Evolutionary conservation across 2,329 filamentous ascomycete species (phyloP), one percentile per base, ranked within the genome.

Genomic region (Microthyrium microscopicum): DNA sequence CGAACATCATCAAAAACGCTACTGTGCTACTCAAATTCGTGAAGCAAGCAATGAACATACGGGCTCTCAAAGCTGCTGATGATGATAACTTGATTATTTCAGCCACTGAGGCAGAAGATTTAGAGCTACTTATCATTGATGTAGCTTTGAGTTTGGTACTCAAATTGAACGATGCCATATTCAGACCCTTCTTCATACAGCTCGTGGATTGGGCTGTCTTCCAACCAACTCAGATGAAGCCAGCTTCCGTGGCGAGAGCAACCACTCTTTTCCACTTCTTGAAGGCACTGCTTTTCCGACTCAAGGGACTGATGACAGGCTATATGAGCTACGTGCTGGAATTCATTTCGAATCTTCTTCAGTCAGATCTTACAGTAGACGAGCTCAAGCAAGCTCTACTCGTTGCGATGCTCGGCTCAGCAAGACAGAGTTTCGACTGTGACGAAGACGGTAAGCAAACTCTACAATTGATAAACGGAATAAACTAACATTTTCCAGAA

Each of bases 141-240:
- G 72, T 78, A 9, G 71, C 76, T 0, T 69, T 98, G 38, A 80
- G 83, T 54, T 89, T 94, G 74, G 79, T 93, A 34, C 83, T 92
- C 62, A 95, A 95, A 62, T 70, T 98, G 40, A 95, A 94, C 56
- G 89, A 98, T 50, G 76, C 79, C 1, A 73, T 79, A 1, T 98
- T 98, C 71, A 70, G 85, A 9, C 91, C 89, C 1, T 73, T 98
- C 41, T 98, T 95, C 60, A 68, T 74, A 12, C 72, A 77, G 42
- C 61, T 94, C n/a, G 65, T 91, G 29, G 82, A 92, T 37, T 94
- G 85, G 79, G 69, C 78, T 1, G 58, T 62, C 2, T 66, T 64
- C 0, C 54, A 79, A 28, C 57, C 74, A 13, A 73, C 75, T 57
- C 68, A 66, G 39, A 75, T 83, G 45, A 51, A 51, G 11, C 44